A percentile compares a stretch with the other conserved stretches of the same genome.
Conservation (phyloP, 2,329 filamentous ascomycete genomes). For the Coniochaeta sp. region DNA sequence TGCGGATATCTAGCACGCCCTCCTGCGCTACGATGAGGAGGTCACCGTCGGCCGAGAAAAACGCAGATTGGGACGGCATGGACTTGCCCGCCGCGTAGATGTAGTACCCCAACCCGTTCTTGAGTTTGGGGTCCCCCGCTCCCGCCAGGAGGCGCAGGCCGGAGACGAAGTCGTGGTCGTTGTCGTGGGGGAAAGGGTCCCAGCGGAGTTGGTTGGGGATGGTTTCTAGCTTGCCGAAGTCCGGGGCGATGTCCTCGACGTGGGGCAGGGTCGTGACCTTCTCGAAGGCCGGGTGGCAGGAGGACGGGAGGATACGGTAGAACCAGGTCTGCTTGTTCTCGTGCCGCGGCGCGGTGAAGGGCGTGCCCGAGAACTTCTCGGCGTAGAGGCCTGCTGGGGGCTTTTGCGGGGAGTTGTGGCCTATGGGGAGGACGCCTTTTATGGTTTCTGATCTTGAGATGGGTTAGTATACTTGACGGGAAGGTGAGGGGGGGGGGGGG, state of each 20-base stretch:
- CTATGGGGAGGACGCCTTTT: slow-evolving; percentile 65
- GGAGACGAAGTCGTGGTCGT: slow-evolving; percentile 42
- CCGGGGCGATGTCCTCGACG: slow-evolving; percentile 6
- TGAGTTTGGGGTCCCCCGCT: slow-evolving; percentile 71
- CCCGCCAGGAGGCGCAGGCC: slow-evolving; percentile 67
- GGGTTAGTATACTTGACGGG: not conserved
- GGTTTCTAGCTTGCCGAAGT: slow-evolving; percentile 50
- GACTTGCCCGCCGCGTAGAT: slow-evolving; percentile 72
- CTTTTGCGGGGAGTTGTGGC: slow-evolving; percentile 76
- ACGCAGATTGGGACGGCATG: slow-evolving; percentile 69
- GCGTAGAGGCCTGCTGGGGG: slow-evolving; percentile 72
- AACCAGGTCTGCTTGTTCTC: slow-evolving; percentile 68
- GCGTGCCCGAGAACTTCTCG: slow-evolving; percentile 68
- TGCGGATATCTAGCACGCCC: slow-evolving; percentile 67
- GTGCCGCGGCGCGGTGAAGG: slow-evolving; percentile 63
- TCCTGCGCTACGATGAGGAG: slow-evolving; percentile 70
- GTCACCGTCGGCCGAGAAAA: slow-evolving; percentile 80
- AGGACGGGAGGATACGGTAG: slow-evolving; percentile 61
- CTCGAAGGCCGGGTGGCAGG: slow-evolving; percentile 51
- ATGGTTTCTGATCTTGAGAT: slow-evolving; percentile 64
- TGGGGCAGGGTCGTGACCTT: slow-evolving; percentile 30
- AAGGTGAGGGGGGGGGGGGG: not conserved
- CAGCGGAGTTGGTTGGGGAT: slow-evolving; percentile 78
- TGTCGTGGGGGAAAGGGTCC: slow-evolving; percentile 68
- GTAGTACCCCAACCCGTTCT: slow-evolving; percentile 72